A percentile compares a stretch with the other conserved stretches of the same genome.
Evolutionary conservation across 108 stramenopile genomes (phyloP).

Genomic region (Thalassiosira profunda): DNA sequence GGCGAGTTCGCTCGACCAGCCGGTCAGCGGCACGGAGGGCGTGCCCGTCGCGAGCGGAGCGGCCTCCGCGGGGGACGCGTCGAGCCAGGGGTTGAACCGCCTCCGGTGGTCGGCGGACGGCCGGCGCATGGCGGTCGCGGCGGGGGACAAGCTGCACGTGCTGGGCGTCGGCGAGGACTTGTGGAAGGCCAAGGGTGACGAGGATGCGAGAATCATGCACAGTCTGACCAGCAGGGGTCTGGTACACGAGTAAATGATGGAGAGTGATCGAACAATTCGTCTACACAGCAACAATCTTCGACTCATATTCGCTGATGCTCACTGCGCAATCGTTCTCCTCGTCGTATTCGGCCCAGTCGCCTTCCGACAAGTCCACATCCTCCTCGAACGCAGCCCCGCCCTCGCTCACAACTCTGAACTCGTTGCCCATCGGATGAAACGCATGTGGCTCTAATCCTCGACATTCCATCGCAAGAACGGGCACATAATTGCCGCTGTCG

Average conservation of each 20-base stretch:
- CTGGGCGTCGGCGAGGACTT: constrained; percentile 79
- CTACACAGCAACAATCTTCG: constrained; percentile 61
- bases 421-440: constrained; percentile 84
- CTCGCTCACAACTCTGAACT: constrained; percentile 75
- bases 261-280: no score
- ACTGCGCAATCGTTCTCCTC: constrained; percentile 82
- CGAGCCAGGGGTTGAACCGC: constrained; percentile 71
- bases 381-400: constrained; percentile 74
- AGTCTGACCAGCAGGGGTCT: constrained; percentile 69
- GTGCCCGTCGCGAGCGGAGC: constrained; percentile 54
- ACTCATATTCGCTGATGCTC: constrained; percentile 65
- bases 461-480: constrained; percentile 75
- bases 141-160: constrained; percentile 81
- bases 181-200: constrained; percentile 74
- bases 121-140: constrained; percentile 78
- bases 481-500: constrained; percentile 78
- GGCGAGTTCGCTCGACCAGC: constrained; percentile 78
- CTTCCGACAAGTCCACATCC: constrained; percentile 85
- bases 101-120: constrained; percentile 86
- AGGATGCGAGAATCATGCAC: constrained; percentile 72
- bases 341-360: constrained; percentile 93
- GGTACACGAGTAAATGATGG: constrained; percentile 42
- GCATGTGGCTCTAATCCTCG: constrained; percentile 86
- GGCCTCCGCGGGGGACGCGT: background rate
- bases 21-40: constrained; percentile 80